Conservation (phyloP, 805 yeast species). For the Pichia cabralensis region DNA sequence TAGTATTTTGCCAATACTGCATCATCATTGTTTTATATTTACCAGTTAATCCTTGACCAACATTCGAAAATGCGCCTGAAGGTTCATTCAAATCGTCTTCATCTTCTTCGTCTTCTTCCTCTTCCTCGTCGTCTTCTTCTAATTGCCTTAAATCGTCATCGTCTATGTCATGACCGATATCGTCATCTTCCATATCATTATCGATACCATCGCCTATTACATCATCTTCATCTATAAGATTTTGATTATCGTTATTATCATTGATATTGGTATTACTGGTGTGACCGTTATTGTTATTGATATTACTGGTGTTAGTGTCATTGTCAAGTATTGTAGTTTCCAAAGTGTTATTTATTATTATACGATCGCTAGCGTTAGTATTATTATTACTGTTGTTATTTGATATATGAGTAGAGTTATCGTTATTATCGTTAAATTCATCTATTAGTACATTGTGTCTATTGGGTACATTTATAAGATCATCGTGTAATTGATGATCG, state of each 20-base stretch:
- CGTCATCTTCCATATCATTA: not conserved
- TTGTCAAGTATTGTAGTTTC: too few species aligned
- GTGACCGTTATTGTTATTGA: too few species aligned
- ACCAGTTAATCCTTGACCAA: slow-evolving; percentile 85
- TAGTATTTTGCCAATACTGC: slow-evolving; percentile 96
- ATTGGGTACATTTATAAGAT: too few species aligned
- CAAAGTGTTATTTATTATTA: too few species aligned
- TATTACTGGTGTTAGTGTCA: too few species aligned
- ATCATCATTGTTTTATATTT: slow-evolving; percentile 80
- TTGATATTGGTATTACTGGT: not conserved
- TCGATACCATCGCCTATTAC: not conserved
- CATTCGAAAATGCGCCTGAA: slow-evolving; percentile 47
- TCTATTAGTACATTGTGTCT: too few species aligned
- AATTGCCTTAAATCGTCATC: too few species aligned
- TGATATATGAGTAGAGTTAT: too few species aligned
- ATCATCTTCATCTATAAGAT: not conserved
- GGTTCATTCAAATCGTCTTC: slow-evolving; percentile 28
- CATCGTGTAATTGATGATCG: too few species aligned
- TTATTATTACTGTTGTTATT: too few species aligned
- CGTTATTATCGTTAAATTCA: too few species aligned
- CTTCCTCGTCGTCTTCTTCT: not conserved
- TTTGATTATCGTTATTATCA: not conserved
- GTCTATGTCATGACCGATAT: not conserved
- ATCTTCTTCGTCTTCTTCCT: slow-evolving; percentile 4
- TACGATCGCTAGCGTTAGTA: too few species aligned